Percentiles rank a stretch among this genome's conserved stretches.
phyloP scores from a whole-genome alignment of 306 rosid genomes.

The Dalbergia cochinchinensis region DNA sequence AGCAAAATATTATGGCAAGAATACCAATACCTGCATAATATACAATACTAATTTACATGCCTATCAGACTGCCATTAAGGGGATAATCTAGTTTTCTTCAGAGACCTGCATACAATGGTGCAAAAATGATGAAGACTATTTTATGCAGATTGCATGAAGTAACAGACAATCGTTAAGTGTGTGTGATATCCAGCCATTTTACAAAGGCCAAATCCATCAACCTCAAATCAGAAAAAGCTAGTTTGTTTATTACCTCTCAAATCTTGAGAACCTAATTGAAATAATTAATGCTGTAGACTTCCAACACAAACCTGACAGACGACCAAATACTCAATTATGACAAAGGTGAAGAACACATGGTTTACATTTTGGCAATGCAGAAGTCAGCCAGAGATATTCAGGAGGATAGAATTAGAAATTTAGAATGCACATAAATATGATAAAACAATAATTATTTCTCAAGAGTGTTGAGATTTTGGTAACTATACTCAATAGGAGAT shows the following conservation, averaged over 20 bases:
- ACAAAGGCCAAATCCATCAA: constrained; percentile 3
- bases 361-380: background rate
- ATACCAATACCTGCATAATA: background rate
- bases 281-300: constrained; percentile 38
- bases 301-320: constrained; percentile 43
- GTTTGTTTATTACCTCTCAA: constrained; percentile 51
- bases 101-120: constrained; percentile 47
- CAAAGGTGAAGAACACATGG: constrained; percentile 14
- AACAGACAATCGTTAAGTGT: constrained; percentile 22
- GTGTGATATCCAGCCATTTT: background rate
- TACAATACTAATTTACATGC: constrained; percentile 4
- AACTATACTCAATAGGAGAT: background rate
- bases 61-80: constrained; percentile 24
- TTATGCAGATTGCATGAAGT: constrained; percentile 4
- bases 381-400: background rate
- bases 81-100: constrained; percentile 17
- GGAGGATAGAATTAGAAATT: constrained; percentile 1
- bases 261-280: constrained; percentile 45
- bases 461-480: background rate
- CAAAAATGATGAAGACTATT: constrained; percentile 30
- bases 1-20: background rate
- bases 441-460: background rate
- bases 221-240: constrained; percentile 33
- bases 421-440: background rate
- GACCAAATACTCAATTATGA: constrained; percentile 46